Evolutionary conservation across 371 early-diverging fungal genomes (phyloP), one percentile per base, ranked within the genome.

Genomic region (Zopfochytrium polystomum): DNA sequence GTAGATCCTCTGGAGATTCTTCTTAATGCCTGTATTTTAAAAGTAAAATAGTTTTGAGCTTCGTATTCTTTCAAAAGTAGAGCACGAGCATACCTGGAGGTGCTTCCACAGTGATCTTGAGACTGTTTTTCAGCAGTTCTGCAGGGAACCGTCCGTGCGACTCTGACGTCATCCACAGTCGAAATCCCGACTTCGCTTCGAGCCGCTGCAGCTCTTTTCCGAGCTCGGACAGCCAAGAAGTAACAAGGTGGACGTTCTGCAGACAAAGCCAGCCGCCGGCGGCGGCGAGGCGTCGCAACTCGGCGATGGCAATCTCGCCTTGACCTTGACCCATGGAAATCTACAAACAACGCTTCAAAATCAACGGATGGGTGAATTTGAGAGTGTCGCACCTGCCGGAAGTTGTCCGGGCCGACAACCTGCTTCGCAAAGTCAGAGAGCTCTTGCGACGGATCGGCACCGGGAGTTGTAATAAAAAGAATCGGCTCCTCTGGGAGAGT

Each of bases 271-370:
- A 82, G 0, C 71, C 73, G 11, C 82, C 82, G 22, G 49, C 50
- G 7, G 25, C 20, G 3, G 72, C 62, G 25, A 61, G 34, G 18
- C 64, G 43, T 30, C 64, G 35, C 11, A 82, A 46, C 31, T 70
- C 58, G 13, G 60, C 27, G 23, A 76, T 61, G 4, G 80, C 80
- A 31, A 67, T 42, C 1, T 74, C 78, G 3, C 75, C 74, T 64
- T 81, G 82, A 0, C 82, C 82, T 66, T 81, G 80, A n/a, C 82
- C 82, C 80, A 82, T 80, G 0, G 80, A 70, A 11, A 82, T 56
- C 74, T 80, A 20, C 25, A 31, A 29, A 44, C 11, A 47, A 46
- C n/a, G 7, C n/a, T n/a, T n/a, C n/a, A n/a, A n/a, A n/a, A n/a
- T n/a, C n/a, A n/a, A n/a, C 9, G 38, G 55, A 13, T 51, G 6